Evolutionary conservation across 306 rosid species (phyloP).

Genomic region (Castanea mollissima): DNA sequence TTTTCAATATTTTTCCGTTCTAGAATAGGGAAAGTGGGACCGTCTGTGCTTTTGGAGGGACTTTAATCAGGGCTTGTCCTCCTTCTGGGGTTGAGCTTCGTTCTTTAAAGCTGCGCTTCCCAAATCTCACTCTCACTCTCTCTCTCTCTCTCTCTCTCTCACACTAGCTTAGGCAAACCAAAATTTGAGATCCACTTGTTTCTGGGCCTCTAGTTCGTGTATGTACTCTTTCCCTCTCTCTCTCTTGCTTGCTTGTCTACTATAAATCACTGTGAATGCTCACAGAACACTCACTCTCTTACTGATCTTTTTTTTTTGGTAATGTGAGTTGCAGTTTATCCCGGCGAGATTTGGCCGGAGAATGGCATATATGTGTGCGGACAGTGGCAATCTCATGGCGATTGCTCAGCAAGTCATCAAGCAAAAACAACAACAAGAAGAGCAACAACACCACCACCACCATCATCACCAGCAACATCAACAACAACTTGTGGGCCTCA

Average conservation of each 20-base stretch:
- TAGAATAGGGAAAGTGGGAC: too few species aligned
- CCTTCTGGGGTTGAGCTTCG: background rate
- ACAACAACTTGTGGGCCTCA: slow-evolving; percentile 33
- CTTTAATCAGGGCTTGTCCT: slow-evolving; percentile 18
- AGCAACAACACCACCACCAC: slow-evolving; percentile 52
- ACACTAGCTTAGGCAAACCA: background rate
- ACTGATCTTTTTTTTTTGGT: slow-evolving; percentile 9
- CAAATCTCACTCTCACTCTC: background rate
- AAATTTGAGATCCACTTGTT: slow-evolving; percentile 12
- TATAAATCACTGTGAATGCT: background rate
- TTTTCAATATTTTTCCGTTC: too few species aligned
- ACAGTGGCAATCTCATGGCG: slow-evolving; percentile 96
- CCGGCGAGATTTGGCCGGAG: slow-evolving; percentile 47
- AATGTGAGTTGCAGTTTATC: slow-evolving; percentile 44
- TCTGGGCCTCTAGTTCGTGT: slow-evolving; percentile 27
- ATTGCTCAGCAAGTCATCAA: slow-evolving; percentile 96
- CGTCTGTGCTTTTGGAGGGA: background rate
- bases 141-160: slow-evolving; percentile 1
- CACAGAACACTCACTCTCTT: background rate
- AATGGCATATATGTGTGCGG: slow-evolving; percentile 96
- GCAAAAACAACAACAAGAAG: slow-evolving; percentile 87
- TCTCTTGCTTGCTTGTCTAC: background rate
- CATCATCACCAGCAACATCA: slow-evolving; percentile 25
- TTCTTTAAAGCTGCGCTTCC: background rate
- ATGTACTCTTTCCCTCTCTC: background rate